Conservation (phyloP, 768 basidiomycete genomes). For the Leucocoprinus sp. region DNA sequence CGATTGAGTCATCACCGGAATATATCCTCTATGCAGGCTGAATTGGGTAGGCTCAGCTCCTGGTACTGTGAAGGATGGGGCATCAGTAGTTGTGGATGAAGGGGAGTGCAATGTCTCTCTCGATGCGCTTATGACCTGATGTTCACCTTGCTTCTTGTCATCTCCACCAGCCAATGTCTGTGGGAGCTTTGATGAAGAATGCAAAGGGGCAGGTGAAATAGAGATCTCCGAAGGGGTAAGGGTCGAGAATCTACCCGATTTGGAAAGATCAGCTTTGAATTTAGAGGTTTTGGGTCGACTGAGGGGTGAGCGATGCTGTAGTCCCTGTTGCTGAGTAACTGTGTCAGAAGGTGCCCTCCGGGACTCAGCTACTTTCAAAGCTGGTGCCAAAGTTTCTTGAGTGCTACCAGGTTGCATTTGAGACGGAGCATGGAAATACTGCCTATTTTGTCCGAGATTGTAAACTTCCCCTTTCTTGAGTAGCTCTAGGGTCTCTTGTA, state of each 20-base stretch:
- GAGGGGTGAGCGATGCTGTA: conserved; percentile 16
- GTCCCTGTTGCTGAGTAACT: neutral
- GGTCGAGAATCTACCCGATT: conserved; percentile 20
- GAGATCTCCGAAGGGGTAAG: conserved; percentile 9
- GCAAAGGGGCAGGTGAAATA: neutral
- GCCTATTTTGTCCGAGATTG: conserved; percentile 43
- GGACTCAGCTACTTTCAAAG: neutral
- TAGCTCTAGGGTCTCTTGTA: conserved; percentile 45
- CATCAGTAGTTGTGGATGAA: conserved; percentile 16
- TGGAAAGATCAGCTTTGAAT: conserved; percentile 38
- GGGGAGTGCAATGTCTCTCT: conserved; percentile 1
- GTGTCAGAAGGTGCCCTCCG: neutral
- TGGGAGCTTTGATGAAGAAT: conserved; percentile 29
- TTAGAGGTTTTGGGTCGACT: conserved; percentile 35
- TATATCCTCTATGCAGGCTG: conserved; percentile 1
- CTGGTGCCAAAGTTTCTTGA: neutral
- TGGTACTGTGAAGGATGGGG: conserved; percentile 16
- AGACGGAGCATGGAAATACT: conserved; percentile 22
- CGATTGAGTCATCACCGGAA: conserved; percentile 6
- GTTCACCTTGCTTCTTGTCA: conserved; percentile 1
- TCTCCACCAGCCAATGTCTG: conserved; percentile 4
- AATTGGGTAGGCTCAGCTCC: neutral
- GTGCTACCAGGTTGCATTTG: conserved; percentile 2
- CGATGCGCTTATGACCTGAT: neutral
- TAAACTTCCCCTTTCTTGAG: conserved; percentile 42